Base-by-base conservation (phyloP, 2,329 filamentous ascomycete species). In the Cordyceps cateniannulata region DNA sequence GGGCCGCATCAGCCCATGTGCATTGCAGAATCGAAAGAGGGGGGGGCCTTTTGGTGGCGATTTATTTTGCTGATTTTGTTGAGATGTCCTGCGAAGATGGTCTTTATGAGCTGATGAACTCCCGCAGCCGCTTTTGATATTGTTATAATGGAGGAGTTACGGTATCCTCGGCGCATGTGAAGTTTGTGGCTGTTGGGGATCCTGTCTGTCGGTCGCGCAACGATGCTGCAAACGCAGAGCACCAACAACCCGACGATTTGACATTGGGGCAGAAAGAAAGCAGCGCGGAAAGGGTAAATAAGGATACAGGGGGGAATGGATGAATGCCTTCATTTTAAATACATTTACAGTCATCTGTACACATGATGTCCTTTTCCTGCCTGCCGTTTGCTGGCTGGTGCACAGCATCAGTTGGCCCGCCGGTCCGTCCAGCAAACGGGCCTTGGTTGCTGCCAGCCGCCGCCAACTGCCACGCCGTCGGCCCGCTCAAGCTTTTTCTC, bases 361-460 rank as follows among this genome's bases (percentile, higher is more conserved):
- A 14, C 14, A 35, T 35, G 5, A 35, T 35, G 32, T 12, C 32
- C 32, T 35, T n/a, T n/a, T 35, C 8, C 10, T 9, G 32, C 5
- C 32, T 45, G 42, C 29, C 49, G 49, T 51, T 51, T 51, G 29
- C 49, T 25, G 10, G 12, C 5, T 27, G 45, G 12, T n/a, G 38
- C 18, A 42, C 18, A n/a, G 6, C 38, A 8, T 42, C n/a, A 53
- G 56, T 59, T 59, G 47, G 56, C 56, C 56, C 56, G 56, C 47
- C 48, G 56, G 47, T 51, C 56, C 56, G 56, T 50, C 47, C 56
- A 51, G 4, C 54, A 49, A 57, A 48, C 44, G 32, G 40, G 22
- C 27, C 14, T n/a, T n/a, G n/a, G n/a, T n/a, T n/a, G n/a, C n/a
- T 38, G 12, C n/a, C 42, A 22, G 10, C 29, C 14, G 44, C 29